phyloP scores from a whole-genome alignment of 164 flowering plant genomes.

The Vitis riparia region DNA sequence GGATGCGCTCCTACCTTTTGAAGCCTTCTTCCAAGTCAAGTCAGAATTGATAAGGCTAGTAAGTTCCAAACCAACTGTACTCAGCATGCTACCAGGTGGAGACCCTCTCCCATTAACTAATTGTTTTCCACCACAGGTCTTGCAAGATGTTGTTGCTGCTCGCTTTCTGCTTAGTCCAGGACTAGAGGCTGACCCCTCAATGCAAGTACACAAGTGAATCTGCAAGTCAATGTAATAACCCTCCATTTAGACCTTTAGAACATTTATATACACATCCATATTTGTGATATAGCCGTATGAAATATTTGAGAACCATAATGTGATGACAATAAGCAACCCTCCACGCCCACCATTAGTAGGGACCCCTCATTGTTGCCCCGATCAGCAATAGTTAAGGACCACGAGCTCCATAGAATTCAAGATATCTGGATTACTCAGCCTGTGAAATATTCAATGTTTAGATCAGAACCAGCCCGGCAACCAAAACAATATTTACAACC shows the following conservation, averaged over 20 bases:
- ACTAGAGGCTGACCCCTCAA: conserved; percentile 21
- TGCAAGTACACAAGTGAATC: conserved; percentile 16
- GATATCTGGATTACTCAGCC: neutral
- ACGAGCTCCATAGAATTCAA: neutral
- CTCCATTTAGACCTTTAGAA: conserved; percentile 1
- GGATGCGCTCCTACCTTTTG: conserved; percentile 32
- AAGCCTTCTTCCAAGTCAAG: conserved; percentile 34
- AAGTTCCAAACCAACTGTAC: conserved; percentile 33
- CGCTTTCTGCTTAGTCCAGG: conserved; percentile 13
- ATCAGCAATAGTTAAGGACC: neutral
- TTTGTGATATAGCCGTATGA: neutral
- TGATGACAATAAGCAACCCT: neutral
- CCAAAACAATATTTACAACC: neutral
- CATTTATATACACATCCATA: neutral
- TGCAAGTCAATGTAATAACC: conserved; percentile 13
- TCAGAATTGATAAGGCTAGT: conserved; percentile 29
- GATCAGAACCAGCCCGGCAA: neutral
- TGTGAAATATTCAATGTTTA: neutral
- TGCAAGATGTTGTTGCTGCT: conserved; percentile 20
- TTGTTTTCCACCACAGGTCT: conserved; percentile 29
- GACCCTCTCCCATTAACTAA: conserved; percentile 25
- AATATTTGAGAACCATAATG: neutral
- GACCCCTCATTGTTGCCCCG: conserved; percentile 14
- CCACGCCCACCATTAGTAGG: conserved; percentile 25
- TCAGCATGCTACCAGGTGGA: conserved; percentile 32